Conservation (phyloP, 139 green algal genomes). For the Closterium sp. region DNA sequence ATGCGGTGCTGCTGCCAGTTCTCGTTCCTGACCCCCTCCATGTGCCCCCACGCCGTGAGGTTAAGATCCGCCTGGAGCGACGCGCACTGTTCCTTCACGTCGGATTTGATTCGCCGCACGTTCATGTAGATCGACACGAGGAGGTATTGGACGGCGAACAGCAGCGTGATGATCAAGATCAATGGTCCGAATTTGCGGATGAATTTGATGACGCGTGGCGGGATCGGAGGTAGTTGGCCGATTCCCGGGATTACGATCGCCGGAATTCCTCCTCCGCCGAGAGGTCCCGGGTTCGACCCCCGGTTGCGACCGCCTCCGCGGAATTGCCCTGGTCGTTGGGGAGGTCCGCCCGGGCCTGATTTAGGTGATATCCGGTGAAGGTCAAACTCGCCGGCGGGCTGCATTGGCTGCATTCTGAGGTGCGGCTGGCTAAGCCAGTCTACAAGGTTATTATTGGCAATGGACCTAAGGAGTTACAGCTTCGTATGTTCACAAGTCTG, state of each 20-base stretch:
- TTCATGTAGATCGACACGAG: constrained; percentile 14
- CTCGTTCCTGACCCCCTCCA: background rate
- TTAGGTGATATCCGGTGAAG: background rate
- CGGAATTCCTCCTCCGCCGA: background rate
- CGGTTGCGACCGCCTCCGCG: background rate
- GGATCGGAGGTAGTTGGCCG: background rate
- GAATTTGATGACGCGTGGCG: background rate
- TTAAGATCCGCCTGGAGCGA: background rate
- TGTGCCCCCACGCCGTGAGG: background rate
- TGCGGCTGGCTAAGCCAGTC: no score
- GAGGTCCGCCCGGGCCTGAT: background rate
- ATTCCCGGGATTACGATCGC: background rate
- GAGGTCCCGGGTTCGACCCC: background rate
- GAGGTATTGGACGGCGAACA: constrained; percentile 18
- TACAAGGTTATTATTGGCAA: no score
- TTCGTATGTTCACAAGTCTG: no score
- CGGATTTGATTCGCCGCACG: background rate
- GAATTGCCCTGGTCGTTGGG: background rate
- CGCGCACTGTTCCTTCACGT: background rate
- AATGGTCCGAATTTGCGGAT: constrained; percentile 6
- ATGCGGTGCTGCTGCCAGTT: constrained; percentile 15
- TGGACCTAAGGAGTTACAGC: no score
- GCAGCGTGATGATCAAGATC: constrained; percentile 12
- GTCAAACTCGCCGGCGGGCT: background rate
- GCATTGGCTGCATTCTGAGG: background rate